Percentiles rank a stretch among this genome's conserved stretches.
Evolutionary conservation across 371 early-diverging fungal species (phyloP).

Genomic region (Syncephalis plumigaleata): DNA sequence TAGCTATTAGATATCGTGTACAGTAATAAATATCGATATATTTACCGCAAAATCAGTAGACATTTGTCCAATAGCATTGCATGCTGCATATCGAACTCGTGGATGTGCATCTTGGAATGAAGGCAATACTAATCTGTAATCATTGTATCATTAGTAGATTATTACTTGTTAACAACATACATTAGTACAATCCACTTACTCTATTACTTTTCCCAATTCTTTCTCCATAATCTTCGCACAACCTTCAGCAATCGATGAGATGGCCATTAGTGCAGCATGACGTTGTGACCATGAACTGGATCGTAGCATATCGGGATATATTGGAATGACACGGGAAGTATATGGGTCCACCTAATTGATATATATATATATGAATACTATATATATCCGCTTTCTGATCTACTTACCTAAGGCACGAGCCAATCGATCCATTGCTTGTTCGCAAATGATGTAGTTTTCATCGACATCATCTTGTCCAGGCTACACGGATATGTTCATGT

Average conservation of each 20-base stretch:
- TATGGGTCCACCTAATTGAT: conserved; percentile 70
- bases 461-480: conserved; percentile 82
- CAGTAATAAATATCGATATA: no score
- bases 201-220: conserved; percentile 69
- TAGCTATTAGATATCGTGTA: no score
- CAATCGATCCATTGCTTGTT: conserved; percentile 89
- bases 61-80: conserved; percentile 93
- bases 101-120: conserved; percentile 83
- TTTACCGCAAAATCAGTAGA: conserved; percentile 84
- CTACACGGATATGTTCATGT: conserved; percentile 12
- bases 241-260: conserved; percentile 92
- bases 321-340: conserved; percentile 76
- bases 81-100: conserved; percentile 90
- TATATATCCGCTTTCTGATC: conserved; percentile 9
- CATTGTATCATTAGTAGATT: conserved; percentile 1
- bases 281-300: conserved; percentile 83
- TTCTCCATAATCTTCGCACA: conserved; percentile 82
- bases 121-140: conserved; percentile 45
- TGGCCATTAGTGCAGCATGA: conserved; percentile 85
- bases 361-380: no score
- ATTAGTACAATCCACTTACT: conserved; percentile 6
- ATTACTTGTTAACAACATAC: no score
- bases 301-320: conserved; percentile 77
- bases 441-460: conserved; percentile 72
- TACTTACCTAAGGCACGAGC: conserved; percentile 41